Percentiles rank a stretch among this genome's conserved stretches.
These are phyloP conservation scores for Cryptosporidium ubiquitum DNA, from an alignment of 169 alveolate genomes.

Conservation along the genomic window DNA sequence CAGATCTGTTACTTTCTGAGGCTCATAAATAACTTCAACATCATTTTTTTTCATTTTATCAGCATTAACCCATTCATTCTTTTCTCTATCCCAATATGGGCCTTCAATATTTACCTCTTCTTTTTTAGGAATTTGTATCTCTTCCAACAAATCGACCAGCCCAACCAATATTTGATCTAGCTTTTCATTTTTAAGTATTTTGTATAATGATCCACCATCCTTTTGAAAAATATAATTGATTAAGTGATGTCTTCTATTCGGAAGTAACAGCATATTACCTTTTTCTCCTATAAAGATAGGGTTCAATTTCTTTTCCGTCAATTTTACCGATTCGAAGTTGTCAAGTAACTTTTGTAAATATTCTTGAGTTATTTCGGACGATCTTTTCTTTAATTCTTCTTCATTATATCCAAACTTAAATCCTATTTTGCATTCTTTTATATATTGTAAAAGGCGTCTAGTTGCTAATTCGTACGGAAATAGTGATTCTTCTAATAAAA, in stretches of 20 bases:
- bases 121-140: slow-evolving; percentile 38
- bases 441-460: slow-evolving; percentile 33
- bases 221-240: slow-evolving; percentile 40
- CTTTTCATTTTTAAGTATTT: slow-evolving; percentile 22
- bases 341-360: slow-evolving; percentile 43
- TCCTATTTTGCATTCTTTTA: slow-evolving; percentile 59
- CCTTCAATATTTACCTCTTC: slow-evolving; percentile 20
- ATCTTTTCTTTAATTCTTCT: slow-evolving; percentile 16
- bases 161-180: background rate
- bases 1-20: slow-evolving; percentile 50
- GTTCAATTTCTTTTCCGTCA: slow-evolving; percentile 30
- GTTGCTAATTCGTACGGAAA: slow-evolving; percentile 46
- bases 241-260: slow-evolving; percentile 44
- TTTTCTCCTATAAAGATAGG: slow-evolving; percentile 38
- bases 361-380: background rate
- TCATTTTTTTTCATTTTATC: slow-evolving; percentile 25
- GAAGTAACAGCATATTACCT: slow-evolving; percentile 31
- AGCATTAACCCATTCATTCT: slow-evolving; percentile 58
- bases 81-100: slow-evolving; percentile 52
- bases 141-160: slow-evolving; percentile 8
- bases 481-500: slow-evolving; percentile 3
- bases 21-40: slow-evolving; percentile 36
- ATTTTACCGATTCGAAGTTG: slow-evolving; percentile 11
- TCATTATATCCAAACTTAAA: slow-evolving; percentile 18
- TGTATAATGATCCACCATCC: slow-evolving; percentile 21